Base-by-base conservation (phyloP, 106 monocot species). In the Gastrodia elata region DNA sequence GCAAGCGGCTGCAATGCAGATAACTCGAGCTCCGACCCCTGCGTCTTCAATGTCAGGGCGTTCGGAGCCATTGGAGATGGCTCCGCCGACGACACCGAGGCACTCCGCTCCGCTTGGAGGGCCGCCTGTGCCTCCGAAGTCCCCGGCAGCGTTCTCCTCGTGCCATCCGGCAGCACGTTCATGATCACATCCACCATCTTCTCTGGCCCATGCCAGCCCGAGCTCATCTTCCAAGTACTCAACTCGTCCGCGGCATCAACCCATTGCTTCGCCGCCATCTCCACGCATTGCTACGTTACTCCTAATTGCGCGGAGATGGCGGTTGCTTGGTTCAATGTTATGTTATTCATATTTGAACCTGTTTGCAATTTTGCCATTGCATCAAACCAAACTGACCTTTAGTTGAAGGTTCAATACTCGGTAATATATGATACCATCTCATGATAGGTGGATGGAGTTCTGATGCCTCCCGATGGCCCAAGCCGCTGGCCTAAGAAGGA, bases 391-490 rank as follows among this genome's bases (percentile, higher is more conserved):
- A n/a, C n/a, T n/a, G n/a, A n/a, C n/a, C n/a, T n/a, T n/a, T n/a
- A n/a, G n/a, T n/a, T n/a, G n/a, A n/a, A n/a, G n/a, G n/a, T n/a
- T n/a, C n/a, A n/a, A n/a, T n/a, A n/a, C n/a, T n/a, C n/a, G n/a
- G n/a, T n/a, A n/a, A n/a, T n/a, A n/a, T n/a, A n/a, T n/a, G n/a
- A n/a, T n/a, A n/a, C n/a, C n/a, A n/a, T n/a, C n/a, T n/a, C n/a
- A n/a, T n/a, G 76, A 73, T 33, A 98, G 97, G 57, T 98, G 61
- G 93, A 91, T 25, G 98, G 98, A 38, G 86, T 98, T 13, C 39
- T 98, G 75, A 93, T 91, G 90, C 90, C 98, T 0, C 98, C 98
- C 4, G 82, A 87, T 28, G 98, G 98, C 7, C 98, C 98, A 10
- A 87, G 87, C 5, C 82, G 81, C 80, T 98, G 98, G 98, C 93